Evolutionary conservation across 495 filamentous ascomycete species (phyloP).

Genomic region (Hypomontagnella monticulosa): DNA sequence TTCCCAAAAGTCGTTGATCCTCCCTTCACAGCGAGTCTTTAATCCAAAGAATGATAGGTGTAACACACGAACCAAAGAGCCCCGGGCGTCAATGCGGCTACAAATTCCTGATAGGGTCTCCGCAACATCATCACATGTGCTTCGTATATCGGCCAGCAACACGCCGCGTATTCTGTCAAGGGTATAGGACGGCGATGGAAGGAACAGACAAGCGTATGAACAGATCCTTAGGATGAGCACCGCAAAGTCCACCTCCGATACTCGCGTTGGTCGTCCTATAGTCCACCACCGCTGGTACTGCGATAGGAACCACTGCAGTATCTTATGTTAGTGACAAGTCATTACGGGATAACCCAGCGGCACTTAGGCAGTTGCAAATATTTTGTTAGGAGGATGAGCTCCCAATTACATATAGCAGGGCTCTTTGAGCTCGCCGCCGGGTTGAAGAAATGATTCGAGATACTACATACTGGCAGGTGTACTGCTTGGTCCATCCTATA

Average conservation of each 20-base stretch:
- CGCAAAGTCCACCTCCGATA: conserved; percentile 39
- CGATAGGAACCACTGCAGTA: conserved; percentile 3
- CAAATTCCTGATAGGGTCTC: conserved; percentile 6
- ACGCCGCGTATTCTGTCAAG: conserved; percentile 37
- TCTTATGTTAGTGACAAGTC: no score
- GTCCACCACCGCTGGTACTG: conserved; percentile 27
- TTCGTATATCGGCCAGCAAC: conserved; percentile 22
- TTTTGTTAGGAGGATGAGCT: no score
- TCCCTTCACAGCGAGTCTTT: background rate
- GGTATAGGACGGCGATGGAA: conserved; percentile 36
- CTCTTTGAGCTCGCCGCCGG: no score
- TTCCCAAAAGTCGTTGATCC: conserved; percentile 13
- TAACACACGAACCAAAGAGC: conserved; percentile 23
- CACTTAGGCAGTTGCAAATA: no score
- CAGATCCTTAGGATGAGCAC: conserved; percentile 42
- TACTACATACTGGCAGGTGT: no score
- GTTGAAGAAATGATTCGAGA: no score
- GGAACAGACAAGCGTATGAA: conserved; percentile 41
- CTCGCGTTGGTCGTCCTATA: background rate
- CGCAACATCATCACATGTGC: background rate
- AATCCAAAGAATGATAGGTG: conserved; percentile 16
- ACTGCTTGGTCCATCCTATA: no score
- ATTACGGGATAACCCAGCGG: no score
- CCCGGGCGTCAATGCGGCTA: background rate
- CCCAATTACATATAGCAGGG: no score